phyloP scores from a whole-genome alignment of 805 yeast genomes.

The Metschnikowia chrysomelidarum region DNA sequence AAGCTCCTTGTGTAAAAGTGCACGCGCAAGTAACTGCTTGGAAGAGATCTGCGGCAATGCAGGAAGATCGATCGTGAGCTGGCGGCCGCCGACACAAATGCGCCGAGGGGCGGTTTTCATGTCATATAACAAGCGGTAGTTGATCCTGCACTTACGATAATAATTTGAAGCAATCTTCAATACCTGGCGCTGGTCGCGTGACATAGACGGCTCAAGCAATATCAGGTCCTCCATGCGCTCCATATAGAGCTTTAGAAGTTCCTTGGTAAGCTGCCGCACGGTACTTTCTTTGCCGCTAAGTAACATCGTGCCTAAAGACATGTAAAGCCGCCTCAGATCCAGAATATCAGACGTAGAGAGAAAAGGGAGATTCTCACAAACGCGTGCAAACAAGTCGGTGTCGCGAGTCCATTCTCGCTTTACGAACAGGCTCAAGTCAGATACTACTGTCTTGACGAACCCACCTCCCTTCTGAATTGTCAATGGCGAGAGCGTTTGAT shows the following conservation, averaged over 20 bases:
- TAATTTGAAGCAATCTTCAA: constrained; percentile 25
- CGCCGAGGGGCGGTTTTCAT: constrained; percentile 5
- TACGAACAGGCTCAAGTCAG: constrained; percentile 32
- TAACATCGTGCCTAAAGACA: constrained; percentile 28
- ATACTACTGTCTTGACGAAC: constrained; percentile 30
- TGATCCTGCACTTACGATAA: constrained; percentile 24
- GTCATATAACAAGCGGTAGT: constrained; percentile 24
- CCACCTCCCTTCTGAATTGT: constrained; percentile 33
- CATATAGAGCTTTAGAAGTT: constrained; percentile 32
- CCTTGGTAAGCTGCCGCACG: constrained; percentile 27
- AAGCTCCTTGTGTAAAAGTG: constrained; percentile 39
- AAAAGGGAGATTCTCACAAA: background rate
- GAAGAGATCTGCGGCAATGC: constrained; percentile 32
- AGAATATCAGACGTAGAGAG: constrained; percentile 3
- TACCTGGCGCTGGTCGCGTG: constrained; percentile 11
- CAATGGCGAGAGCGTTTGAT: constrained; percentile 30
- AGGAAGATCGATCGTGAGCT: constrained; percentile 29
- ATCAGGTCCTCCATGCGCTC: constrained; percentile 16
- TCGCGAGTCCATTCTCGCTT: constrained; percentile 26
- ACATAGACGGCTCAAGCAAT: constrained; percentile 7
- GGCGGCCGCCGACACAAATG: constrained; percentile 2
- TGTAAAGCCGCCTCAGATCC: constrained; percentile 25
- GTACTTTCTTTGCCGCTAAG: constrained; percentile 20
- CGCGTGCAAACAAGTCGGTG: constrained; percentile 10
- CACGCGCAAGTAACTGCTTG: constrained; percentile 29